These are phyloP conservation scores for Nicotiana noctiflora DNA, from an alignment of 257 asterid species.

Conservation along the genomic window DNA sequence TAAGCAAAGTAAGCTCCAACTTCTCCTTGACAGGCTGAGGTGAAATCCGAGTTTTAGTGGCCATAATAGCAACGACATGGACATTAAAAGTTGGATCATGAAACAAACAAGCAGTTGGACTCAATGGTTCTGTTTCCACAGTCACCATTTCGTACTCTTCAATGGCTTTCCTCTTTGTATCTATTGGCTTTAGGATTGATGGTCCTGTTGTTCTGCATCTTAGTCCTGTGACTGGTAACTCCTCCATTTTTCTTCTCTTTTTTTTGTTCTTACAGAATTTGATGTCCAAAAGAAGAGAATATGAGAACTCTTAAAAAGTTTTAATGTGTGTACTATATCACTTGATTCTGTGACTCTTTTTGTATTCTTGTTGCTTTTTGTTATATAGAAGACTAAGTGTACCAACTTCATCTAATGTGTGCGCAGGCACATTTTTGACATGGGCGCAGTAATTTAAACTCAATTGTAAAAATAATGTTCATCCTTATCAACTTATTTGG, in stretches of 20 bases:
- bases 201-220: background rate
- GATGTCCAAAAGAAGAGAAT: background rate
- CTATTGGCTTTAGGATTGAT: background rate
- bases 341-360: background rate
- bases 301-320: background rate
- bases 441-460: too few relatives aligned
- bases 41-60: background rate
- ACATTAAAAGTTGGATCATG: constrained; percentile 26
- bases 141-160: background rate
- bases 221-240: background rate
- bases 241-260: background rate
- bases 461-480: too few relatives aligned
- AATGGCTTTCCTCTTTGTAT: background rate
- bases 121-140: constrained; percentile 27
- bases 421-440: too few relatives aligned
- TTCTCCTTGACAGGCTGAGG: constrained; percentile 16
- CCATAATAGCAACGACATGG: constrained; percentile 22
- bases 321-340: background rate
- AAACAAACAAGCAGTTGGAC: constrained; percentile 32
- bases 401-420: background rate
- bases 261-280: background rate
- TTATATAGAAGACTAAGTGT: background rate
- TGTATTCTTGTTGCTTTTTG: background rate
- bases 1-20: constrained; percentile 19
- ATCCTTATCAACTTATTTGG: too few relatives aligned